A percentile compares a stretch with the other conserved stretches of the same genome.
phyloP scores from a whole-genome alignment of 2,329 filamentous ascomycete species.

The Botrytis fabae region DNA sequence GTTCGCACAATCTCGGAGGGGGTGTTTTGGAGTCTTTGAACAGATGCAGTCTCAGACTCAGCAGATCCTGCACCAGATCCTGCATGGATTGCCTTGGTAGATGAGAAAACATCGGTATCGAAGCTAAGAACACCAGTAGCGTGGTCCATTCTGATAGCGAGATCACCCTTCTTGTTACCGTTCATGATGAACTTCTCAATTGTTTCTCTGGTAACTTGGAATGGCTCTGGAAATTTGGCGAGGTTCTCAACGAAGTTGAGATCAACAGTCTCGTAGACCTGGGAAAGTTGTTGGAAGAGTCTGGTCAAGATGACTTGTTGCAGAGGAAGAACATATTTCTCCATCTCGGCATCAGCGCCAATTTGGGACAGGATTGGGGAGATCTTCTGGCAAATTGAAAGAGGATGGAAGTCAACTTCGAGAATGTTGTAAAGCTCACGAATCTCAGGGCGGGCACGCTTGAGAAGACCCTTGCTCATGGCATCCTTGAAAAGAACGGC shows the following conservation, averaged over 20 bases:
- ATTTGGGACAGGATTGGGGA: slow-evolving; percentile 94
- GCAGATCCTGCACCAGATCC: slow-evolving; percentile 84
- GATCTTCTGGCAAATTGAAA: slow-evolving; percentile 99
- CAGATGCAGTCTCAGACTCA: slow-evolving; percentile 77
- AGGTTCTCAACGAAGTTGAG: slow-evolving; percentile 90
- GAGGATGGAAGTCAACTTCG: slow-evolving; percentile 97
- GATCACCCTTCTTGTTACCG: slow-evolving; percentile 98
- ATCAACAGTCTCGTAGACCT: slow-evolving; percentile 98
- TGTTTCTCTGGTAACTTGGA: slow-evolving; percentile 84
- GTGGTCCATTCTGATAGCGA: slow-evolving; percentile 94
- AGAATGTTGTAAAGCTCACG: slow-evolving; percentile 97
- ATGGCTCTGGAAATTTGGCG: slow-evolving; percentile 93
- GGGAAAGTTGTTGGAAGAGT: slow-evolving; percentile 97
- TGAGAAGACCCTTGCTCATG: slow-evolving; percentile 89
- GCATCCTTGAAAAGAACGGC: slow-evolving; percentile 93
- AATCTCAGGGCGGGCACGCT: slow-evolving; percentile 91
- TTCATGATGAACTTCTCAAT: slow-evolving; percentile 99
- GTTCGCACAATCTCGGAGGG: slow-evolving; percentile 96
- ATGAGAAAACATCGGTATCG: slow-evolving; percentile 97
- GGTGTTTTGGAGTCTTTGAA: slow-evolving; percentile 95
- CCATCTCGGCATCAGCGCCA: slow-evolving; percentile 90
- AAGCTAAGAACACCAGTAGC: slow-evolving; percentile 94
- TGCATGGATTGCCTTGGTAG: slow-evolving; percentile 85
- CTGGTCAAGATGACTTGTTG: slow-evolving; percentile 98
- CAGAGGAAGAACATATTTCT: slow-evolving; percentile 91